Percentiles rank a stretch among this genome's conserved stretches.
Conservation (phyloP, 129 eudicot genomes). For the Dittrichia graveolens region DNA sequence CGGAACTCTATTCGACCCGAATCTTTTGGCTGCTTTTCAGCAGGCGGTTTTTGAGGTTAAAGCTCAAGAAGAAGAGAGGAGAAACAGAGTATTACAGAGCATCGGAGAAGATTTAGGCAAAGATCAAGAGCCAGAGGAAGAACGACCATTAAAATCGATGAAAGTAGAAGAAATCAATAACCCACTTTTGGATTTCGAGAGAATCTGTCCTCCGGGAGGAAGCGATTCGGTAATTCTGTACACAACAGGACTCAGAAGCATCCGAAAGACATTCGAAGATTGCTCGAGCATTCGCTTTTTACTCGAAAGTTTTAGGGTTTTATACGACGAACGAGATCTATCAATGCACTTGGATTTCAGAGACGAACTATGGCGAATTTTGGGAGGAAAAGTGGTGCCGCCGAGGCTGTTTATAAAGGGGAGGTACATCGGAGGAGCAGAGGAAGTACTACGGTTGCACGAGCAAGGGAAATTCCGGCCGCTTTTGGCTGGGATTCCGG, state of each 20-base stretch:
- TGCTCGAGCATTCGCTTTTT: conserved; percentile 68
- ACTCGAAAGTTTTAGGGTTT: conserved; percentile 56
- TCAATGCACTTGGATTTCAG: conserved; percentile 77
- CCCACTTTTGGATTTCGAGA: conserved; percentile 55
- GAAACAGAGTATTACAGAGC: conserved; percentile 21
- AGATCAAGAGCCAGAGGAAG: conserved; percentile 21
- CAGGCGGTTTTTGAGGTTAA: conserved; percentile 61
- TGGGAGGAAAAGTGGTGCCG: conserved; percentile 69
- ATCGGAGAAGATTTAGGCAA: conserved; percentile 10
- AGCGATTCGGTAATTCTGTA: conserved; percentile 64
- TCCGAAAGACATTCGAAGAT: conserved; percentile 84
- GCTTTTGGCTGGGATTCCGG: conserved; percentile 63
- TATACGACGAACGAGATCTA: conserved; percentile 68
- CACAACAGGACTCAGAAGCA: conserved; percentile 84
- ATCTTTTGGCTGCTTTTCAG: conserved; percentile 71
- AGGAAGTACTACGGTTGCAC: conserved; percentile 65
- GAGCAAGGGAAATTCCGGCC: conserved; percentile 75
- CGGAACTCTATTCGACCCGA: conserved; percentile 66
- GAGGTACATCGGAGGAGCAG: conserved; percentile 87
- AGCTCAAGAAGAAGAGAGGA: conserved; percentile 52
- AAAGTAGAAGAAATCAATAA: conserved; percentile 44
- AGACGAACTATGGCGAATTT: conserved; percentile 71
- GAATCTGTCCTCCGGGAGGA: conserved; percentile 88
- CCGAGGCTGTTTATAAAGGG: conserved; percentile 86
- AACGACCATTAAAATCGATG: conserved; percentile 46